Conservation (phyloP, 768 basidiomycete genomes). For the Lactifluus volemus region DNA sequence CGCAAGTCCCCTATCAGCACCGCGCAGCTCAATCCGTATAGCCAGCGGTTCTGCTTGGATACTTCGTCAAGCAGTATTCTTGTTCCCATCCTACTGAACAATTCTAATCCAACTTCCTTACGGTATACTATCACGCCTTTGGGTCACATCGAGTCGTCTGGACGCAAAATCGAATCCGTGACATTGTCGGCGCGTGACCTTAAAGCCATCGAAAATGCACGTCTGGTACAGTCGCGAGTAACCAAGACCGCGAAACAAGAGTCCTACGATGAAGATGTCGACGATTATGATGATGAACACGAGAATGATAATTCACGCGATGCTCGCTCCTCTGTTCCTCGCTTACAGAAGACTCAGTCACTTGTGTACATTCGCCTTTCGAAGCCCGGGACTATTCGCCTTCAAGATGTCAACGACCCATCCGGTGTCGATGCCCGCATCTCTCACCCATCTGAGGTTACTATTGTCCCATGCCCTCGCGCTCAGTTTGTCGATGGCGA, state of each 20-base stretch:
- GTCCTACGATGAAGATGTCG: slow-evolving; percentile 61
- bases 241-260: slow-evolving; percentile 28
- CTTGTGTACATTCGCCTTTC: slow-evolving; percentile 63
- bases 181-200: slow-evolving; percentile 47
- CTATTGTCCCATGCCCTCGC: slow-evolving; percentile 74
- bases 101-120: slow-evolving; percentile 65
- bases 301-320: slow-evolving; percentile 7
- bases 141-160: slow-evolving; percentile 35
- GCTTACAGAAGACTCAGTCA: slow-evolving; percentile 66
- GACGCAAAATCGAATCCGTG: slow-evolving; percentile 22
- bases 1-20: slow-evolving; percentile 92
- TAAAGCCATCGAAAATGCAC: slow-evolving; percentile 53
- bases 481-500: slow-evolving; percentile 51
- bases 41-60: slow-evolving; percentile 65
- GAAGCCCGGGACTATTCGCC: slow-evolving; percentile 64
- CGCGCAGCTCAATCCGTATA: slow-evolving; percentile 76
- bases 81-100: slow-evolving; percentile 83
- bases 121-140: slow-evolving; percentile 69
- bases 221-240: slow-evolving; percentile 43
- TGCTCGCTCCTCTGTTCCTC: slow-evolving; percentile 30
- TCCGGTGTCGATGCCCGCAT: slow-evolving; percentile 68
- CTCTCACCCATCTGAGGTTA: slow-evolving; percentile 51
- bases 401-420: slow-evolving; percentile 66
- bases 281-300: slow-evolving; percentile 54
- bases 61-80: slow-evolving; percentile 45